Conservation (phyloP, 2,329 filamentous ascomycete species). For the Massarina eburnea region DNA sequence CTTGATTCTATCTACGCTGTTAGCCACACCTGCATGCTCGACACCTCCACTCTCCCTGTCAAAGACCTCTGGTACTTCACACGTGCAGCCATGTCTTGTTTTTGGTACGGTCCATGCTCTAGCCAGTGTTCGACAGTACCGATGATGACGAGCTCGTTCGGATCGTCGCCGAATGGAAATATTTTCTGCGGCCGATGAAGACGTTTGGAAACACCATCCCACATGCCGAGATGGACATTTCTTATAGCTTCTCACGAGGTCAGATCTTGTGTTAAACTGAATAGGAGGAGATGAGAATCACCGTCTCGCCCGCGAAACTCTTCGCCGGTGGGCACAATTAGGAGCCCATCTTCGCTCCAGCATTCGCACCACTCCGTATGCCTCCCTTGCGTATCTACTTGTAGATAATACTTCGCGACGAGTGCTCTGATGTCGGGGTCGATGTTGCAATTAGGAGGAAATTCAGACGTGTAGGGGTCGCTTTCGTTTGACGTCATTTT, state of each 20-base stretch:
- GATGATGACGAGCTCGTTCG: slow-evolving; percentile 9
- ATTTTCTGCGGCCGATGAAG: slow-evolving; percentile 8
- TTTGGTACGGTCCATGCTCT: slow-evolving; percentile 7
- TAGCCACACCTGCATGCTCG: slow-evolving; percentile 12
- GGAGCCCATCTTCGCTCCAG: slow-evolving; percentile 10
- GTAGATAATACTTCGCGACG: slow-evolving; percentile 12
- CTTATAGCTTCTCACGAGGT: slow-evolving; percentile 4
- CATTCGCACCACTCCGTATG: slow-evolving; percentile 11
- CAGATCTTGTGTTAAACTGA: too few species aligned
- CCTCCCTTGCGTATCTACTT: slow-evolving; percentile 9
- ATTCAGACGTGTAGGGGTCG: slow-evolving; percentile 12
- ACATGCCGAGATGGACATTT: slow-evolving; percentile 9
- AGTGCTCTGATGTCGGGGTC: slow-evolving; percentile 10
- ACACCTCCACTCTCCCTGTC: slow-evolving; percentile 3
- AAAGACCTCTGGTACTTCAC: slow-evolving; percentile 5
- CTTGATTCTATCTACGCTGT: slow-evolving; percentile 4
- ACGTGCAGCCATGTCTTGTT: slow-evolving; percentile 12
- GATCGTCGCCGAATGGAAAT: slow-evolving; percentile 7
- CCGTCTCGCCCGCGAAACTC: too few species aligned
- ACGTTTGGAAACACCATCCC: slow-evolving; percentile 10
- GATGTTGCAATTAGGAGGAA: slow-evolving; percentile 6
- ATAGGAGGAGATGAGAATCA: too few species aligned
- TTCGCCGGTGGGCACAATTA: slow-evolving; percentile 9
- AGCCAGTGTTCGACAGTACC: slow-evolving; percentile 9
- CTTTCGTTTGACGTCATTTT: slow-evolving; percentile 4